Evolutionary conservation across 2,329 filamentous ascomycete species (phyloP).

Genomic region (Fusarium foetens): DNA sequence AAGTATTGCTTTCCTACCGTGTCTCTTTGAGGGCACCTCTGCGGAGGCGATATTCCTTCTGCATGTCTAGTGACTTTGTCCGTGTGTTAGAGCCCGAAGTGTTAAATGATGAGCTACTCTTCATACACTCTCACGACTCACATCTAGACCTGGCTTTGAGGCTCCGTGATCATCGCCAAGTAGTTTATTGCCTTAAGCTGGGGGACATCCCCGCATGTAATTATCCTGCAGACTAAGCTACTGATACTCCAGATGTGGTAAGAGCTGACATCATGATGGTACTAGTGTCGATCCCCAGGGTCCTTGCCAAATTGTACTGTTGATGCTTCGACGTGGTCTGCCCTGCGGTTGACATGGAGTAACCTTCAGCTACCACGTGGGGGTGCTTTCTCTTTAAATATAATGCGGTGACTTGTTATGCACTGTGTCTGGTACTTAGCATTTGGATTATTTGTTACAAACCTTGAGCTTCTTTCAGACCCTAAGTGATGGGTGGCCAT

Average conservation of each 20-base stretch:
- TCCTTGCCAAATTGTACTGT: slow-evolving; percentile 11
- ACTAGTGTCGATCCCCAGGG: slow-evolving; percentile 29
- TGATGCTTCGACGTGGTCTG: background rate
- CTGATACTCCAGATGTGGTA: slow-evolving; percentile 27
- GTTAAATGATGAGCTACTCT: background rate
- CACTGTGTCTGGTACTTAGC: background rate
- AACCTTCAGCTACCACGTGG: too few species aligned
- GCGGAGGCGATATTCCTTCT: background rate
- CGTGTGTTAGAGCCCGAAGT: background rate
- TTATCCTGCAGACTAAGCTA: slow-evolving; percentile 22
- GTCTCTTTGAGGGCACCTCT: background rate
- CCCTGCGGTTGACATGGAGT: background rate
- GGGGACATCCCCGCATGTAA: slow-evolving; percentile 22
- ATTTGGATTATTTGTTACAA: background rate
- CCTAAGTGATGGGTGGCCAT: background rate
- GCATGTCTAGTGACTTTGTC: background rate
- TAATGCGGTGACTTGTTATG: background rate
- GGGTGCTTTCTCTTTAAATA: too few species aligned
- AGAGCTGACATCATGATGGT: slow-evolving; percentile 32
- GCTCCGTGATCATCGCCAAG: slow-evolving; percentile 26
- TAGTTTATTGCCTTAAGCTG: slow-evolving; percentile 14
- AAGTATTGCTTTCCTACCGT: background rate
- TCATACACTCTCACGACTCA: background rate
- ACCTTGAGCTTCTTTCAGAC: background rate
- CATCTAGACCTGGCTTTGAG: slow-evolving; percentile 6